Evolutionary conservation across 2,329 filamentous ascomycete genomes (phyloP).

Genomic region (Septoria linicola): DNA sequence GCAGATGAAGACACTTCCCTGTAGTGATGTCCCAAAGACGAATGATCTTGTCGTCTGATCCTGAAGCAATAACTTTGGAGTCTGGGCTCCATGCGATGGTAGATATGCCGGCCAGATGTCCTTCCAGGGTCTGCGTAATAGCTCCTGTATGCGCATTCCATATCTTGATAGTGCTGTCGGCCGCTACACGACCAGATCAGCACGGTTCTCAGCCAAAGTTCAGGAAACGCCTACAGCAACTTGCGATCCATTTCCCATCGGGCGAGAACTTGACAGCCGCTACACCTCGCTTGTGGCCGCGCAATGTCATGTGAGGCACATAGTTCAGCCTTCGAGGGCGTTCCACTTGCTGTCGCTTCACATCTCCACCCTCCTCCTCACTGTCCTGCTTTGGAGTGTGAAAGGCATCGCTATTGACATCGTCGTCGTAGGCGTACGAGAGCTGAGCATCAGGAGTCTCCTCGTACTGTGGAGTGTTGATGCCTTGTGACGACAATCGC

Average conservation of each 20-base stretch:
- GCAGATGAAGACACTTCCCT: slow-evolving; percentile 58
- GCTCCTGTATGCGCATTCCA: slow-evolving; percentile 79
- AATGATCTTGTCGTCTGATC: slow-evolving; percentile 94
- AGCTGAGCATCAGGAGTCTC: slow-evolving; percentile 26
- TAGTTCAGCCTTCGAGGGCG: slow-evolving; percentile 65
- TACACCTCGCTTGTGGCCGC: slow-evolving; percentile 75
- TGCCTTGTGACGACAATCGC: slow-evolving; percentile 18
- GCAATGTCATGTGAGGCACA: slow-evolving; percentile 66
- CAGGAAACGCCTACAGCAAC: slow-evolving; percentile 57
- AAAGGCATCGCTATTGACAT: slow-evolving; percentile 30
- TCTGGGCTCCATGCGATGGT: slow-evolving; percentile 94
- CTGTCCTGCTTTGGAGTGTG: slow-evolving; percentile 29
- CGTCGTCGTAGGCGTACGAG: slow-evolving; percentile 37
- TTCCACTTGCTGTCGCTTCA: slow-evolving; percentile 30
- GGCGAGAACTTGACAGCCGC: slow-evolving; percentile 89
- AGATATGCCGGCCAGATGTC: slow-evolving; percentile 88
- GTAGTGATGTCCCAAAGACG: slow-evolving; percentile 77
- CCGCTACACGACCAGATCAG: slow-evolving; percentile 49
- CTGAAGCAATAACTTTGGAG: slow-evolving; percentile 80
- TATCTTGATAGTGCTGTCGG: slow-evolving; percentile 86
- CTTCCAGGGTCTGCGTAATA: slow-evolving; percentile 84
- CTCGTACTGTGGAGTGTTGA: slow-evolving; percentile 23
- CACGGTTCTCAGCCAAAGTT: background rate
- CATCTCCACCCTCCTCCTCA: slow-evolving; percentile 26
- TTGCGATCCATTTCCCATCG: slow-evolving; percentile 85